Base-by-base conservation (phyloP, 2,329 filamentous ascomycete genomes). In the Cercospora sojina region DNA sequence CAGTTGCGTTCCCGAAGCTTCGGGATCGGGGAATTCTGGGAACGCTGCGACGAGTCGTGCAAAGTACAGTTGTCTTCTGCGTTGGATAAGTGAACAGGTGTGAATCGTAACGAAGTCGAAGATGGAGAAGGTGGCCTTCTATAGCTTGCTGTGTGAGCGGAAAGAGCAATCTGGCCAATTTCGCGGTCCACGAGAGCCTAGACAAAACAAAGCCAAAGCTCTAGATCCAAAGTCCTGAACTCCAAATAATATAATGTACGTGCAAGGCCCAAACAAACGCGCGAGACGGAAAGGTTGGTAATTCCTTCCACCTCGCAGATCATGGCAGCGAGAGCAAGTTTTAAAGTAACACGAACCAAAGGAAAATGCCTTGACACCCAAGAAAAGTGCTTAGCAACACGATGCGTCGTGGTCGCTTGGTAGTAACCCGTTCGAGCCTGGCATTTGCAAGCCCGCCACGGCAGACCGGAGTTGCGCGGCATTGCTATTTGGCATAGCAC, bases 351-450 rank as follows among this genome's bases (percentile, higher is more conserved):
- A 57, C 53, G 53, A 31, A 13, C 53, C n/a, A 31, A 3, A 57
- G 4, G 8, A 31, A 35, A 32, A 1, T 6, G 27, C 53, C 1
- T 7, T 5, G 9, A 8, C 13, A 20, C 53, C 27, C 53, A 56
- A 56, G 53, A 55, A 51, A 51, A 31, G 27, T 56, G 53, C 53
- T 57, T 35, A 57, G 53, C 53, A 35, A 57, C 27, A 35, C 29
- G n/a, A 32, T n/a, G 16, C 53, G n/a, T 31, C 53, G 23, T 16
- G 53, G n/a, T 57, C 53, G 53, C 53, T 18, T 57, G 53, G 27
- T 57, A 16, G 31, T 57, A 35, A 32, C 53, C 53, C 35, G 53
- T 57, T 57, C 53, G 16, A 31, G 31, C 27, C 53, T 57, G 27
- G 53, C 27, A 57, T n/a, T 29, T 35, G 27, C 53, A 32, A 29